Base-by-base conservation (phyloP, 148 eudicot species). In the Euryodendron excelsum region DNA sequence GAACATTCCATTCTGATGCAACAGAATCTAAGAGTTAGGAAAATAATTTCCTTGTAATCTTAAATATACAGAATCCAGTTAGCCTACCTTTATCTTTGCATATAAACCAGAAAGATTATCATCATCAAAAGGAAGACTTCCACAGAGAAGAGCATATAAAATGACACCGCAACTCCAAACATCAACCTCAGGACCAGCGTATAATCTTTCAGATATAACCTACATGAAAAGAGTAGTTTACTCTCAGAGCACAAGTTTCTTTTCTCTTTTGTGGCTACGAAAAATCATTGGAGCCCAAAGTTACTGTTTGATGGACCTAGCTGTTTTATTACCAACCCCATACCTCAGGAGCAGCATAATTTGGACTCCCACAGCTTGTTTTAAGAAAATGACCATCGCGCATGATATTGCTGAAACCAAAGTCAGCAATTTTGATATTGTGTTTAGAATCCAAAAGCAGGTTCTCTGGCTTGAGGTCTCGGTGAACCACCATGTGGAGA, bases 301-400 rank as follows among this genome's bases (percentile, higher is more conserved):
- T 58, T 20, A 58, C 25, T 58, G 3, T 20, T 25, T 4, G 61
- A 20, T 58, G 45, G 45, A 41, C 45, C 5, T 41, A 41, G 23
- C 27, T 58, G 10, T 5, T n/a, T 58, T 21, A 11, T 31, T 31
- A 48, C 39, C 21, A 30, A 34, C 15, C 58, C 3, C 36, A 58
- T 65, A 91, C 97, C 94, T 92, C 97, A 14, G 97, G 97, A 72
- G 97, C 97, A 27, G 97, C 97, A 87, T 92, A 92, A 37, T 92
- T 92, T 72, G 97, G 97, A 77, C 94, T 92, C 66, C 97, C 97
- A 76, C 97, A 92, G 79, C 94, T 92, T 47, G 97, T 92, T 85
- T 87, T 92, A 39, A 92, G 84, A 81, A 92, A 92, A 85, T 92
- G 97, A 53, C 97, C 97, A 85, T 92, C 97, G 56, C 90, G 86